phyloP scores from a whole-genome alignment of 1,139 yeast genomes.

The Scheffersomyces stambukii region DNA sequence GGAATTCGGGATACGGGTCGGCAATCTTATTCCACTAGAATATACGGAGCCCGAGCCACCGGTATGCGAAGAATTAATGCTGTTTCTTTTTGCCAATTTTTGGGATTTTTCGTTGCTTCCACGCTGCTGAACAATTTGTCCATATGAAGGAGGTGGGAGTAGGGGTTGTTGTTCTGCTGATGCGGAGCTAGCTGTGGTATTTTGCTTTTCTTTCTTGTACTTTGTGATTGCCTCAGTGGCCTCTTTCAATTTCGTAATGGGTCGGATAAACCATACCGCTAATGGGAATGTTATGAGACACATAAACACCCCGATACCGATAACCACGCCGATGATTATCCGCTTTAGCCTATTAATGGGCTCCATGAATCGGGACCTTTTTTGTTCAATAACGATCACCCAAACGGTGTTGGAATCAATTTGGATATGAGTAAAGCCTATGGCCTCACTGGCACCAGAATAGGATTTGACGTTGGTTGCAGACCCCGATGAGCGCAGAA shows the following conservation, averaged over 20 bases:
- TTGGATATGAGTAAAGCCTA: constrained; percentile 63
- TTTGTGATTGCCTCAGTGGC: constrained; percentile 68
- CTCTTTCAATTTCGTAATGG: constrained; percentile 73
- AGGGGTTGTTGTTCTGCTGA: constrained; percentile 2
- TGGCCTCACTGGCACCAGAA: constrained; percentile 48
- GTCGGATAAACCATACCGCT: constrained; percentile 82
- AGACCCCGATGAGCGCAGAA: constrained; percentile 43
- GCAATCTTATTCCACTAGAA: constrained; percentile 39
- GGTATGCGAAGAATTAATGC: constrained; percentile 28
- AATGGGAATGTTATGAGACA: constrained; percentile 73
- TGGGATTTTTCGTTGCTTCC: not conserved
- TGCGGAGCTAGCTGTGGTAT: constrained; percentile 2
- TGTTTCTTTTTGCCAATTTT: constrained; percentile 16
- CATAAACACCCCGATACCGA: constrained; percentile 76
- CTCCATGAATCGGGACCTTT: constrained; percentile 51
- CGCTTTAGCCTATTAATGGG: constrained; percentile 62
- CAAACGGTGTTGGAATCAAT: constrained; percentile 52
- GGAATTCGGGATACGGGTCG: constrained; percentile 52
- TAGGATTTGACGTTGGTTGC: constrained; percentile 42
- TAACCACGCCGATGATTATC: constrained; percentile 72
- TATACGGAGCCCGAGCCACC: constrained; percentile 29
- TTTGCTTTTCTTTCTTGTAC: constrained; percentile 25
- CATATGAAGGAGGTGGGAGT: not conserved
- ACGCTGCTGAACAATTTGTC: not conserved
- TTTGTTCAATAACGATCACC: constrained; percentile 75